Percentiles rank a stretch among this genome's conserved stretches.
Conservation (phyloP, 176 grass and related monocot species). For the Thinopyrum elongatum region DNA sequence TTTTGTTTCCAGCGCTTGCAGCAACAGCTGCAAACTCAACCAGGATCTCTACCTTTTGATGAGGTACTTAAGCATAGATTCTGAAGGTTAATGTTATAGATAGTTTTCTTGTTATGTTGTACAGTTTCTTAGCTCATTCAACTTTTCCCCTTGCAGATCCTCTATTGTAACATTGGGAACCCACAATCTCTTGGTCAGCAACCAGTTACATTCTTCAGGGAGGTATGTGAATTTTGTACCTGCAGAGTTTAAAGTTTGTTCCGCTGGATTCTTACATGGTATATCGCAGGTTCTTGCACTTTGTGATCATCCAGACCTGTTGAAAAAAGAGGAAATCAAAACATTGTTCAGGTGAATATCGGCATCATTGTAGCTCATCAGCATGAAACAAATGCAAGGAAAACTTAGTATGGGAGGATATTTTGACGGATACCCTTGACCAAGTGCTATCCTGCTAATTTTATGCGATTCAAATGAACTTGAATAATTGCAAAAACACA, state of each 20-base stretch:
- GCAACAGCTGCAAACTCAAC: constrained; percentile 71
- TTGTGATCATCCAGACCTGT: constrained; percentile 78
- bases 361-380: constrained; percentile 19
- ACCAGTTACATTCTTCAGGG: constrained; percentile 90
- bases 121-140: constrained; percentile 23
- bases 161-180: constrained; percentile 98
- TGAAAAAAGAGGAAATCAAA: constrained; percentile 67
- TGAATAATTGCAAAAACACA: not conserved
- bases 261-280: constrained; percentile 14
- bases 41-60: constrained; percentile 87
- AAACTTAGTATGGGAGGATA: constrained; percentile 1
- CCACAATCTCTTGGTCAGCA: constrained; percentile 98
- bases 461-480: not conserved
- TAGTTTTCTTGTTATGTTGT: constrained; percentile 1
- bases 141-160: constrained; percentile 52
- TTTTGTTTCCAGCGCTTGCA: constrained; percentile 73
- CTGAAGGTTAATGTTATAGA: not conserved
- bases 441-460: not conserved
- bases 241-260: constrained; percentile 8
- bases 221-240: constrained; percentile 50
- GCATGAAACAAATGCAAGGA: not conserved
- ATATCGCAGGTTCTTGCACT: constrained; percentile 83
- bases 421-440: not conserved
- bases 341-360: constrained; percentile 76
- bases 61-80: constrained; percentile 52